Conservation (phyloP, 352 stramenopile genomes). For the Globisporangium solare region DNA sequence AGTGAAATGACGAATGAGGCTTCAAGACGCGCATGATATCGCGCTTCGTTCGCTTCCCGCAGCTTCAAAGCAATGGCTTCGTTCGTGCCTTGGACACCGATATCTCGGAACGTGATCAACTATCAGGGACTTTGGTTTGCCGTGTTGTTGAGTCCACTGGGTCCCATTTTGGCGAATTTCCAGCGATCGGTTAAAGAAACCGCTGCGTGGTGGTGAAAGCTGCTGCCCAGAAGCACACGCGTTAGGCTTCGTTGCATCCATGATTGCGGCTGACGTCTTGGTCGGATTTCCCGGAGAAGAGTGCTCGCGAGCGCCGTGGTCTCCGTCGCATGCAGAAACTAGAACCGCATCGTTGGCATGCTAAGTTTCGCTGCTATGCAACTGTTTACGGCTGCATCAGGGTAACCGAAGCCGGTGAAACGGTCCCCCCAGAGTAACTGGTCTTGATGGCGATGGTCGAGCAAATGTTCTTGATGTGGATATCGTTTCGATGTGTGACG, state of each 20-base stretch:
- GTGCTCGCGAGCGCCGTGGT: neutral
- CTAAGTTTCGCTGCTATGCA: no score
- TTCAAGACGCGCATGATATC: neutral
- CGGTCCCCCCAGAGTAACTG: no score
- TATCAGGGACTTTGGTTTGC: neutral
- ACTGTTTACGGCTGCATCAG: no score
- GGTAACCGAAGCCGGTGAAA: no score
- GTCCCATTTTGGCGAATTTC: neutral
- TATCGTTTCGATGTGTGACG: no score
- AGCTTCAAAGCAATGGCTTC: neutral
- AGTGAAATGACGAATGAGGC: conserved; percentile 7
- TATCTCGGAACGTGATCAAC: neutral
- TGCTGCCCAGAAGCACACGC: neutral
- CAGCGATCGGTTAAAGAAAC: neutral
- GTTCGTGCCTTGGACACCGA: neutral
- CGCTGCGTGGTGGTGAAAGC: neutral
- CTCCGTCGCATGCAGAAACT: neutral
- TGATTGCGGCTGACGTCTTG: neutral
- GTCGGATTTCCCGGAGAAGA: neutral
- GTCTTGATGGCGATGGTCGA: no score
- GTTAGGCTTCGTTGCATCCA: neutral
- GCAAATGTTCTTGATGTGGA: no score
- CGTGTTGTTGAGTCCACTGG: neutral
- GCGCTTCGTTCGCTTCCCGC: no score
- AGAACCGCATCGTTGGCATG: no score